phyloP scores from a whole-genome alignment of 2,329 filamentous ascomycete species.

The Paracamarosporium sp. region DNA sequence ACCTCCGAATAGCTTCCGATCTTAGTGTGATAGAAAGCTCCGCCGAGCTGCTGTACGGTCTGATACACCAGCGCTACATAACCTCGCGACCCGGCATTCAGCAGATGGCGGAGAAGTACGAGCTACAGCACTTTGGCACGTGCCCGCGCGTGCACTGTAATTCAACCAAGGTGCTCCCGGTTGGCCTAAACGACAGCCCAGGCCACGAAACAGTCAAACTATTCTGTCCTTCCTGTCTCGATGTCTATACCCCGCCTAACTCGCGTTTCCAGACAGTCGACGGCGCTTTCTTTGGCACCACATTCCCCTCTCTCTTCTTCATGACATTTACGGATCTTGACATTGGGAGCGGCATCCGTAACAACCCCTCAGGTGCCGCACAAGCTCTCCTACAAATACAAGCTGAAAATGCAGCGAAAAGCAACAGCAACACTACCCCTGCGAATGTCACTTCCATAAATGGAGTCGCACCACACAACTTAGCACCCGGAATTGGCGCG shows the following conservation, averaged over 20 bases:
- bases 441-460: constrained; percentile 66
- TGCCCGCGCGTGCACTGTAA: constrained; percentile 96
- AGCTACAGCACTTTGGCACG: constrained; percentile 91
- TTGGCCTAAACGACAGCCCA: constrained; percentile 91
- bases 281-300: constrained; percentile 96
- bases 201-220: constrained; percentile 98
- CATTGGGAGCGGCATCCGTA: constrained; percentile 72
- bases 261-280: constrained; percentile 97
- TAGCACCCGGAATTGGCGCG: constrained; percentile 83
- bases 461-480: constrained; percentile 84
- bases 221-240: constrained; percentile 94
- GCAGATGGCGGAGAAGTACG: constrained; percentile 99
- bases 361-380: constrained; percentile 51
- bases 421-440: constrained; percentile 36
- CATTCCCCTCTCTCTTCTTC: constrained; percentile 95
- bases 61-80: constrained; percentile 98
- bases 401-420: constrained; percentile 42
- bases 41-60: constrained; percentile 95
- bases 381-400: constrained; percentile 44
- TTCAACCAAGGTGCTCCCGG: constrained; percentile 86
- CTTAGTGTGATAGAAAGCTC: constrained; percentile 95
- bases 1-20: constrained; percentile 88
- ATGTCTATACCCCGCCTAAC: constrained; percentile 97
- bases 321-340: constrained; percentile 98
- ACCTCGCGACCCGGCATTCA: constrained; percentile 95